Evolutionary conservation across 106 monocot species (phyloP).

Genomic region (Ottelia alismoides): DNA sequence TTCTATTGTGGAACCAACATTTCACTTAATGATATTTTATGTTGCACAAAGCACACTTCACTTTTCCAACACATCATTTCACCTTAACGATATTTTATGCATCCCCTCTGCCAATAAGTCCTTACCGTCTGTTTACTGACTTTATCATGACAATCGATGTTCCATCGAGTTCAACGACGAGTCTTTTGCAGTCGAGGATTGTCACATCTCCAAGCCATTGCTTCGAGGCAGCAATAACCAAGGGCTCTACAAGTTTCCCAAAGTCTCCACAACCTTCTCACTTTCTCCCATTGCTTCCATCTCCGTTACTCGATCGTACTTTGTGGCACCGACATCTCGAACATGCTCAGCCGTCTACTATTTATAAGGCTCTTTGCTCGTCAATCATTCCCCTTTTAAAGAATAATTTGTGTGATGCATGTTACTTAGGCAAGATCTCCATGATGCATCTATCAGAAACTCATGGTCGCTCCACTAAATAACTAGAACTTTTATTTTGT

Average conservation of each 20-base stretch:
- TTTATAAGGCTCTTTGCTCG: not conserved
- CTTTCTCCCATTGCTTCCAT: not conserved
- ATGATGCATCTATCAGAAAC: not conserved
- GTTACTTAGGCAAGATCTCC: not conserved
- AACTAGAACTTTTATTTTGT: conserved; percentile 1
- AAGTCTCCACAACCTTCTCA: not conserved
- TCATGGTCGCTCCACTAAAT: not conserved
- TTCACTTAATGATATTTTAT: not conserved
- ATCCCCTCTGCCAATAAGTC: not conserved
- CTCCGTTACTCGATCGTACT: not conserved
- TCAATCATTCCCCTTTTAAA: not conserved
- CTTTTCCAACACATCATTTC: not conserved
- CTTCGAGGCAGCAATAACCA: not conserved
- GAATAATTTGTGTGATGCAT: not conserved
- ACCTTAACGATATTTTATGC: not conserved
- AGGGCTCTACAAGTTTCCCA: not conserved
- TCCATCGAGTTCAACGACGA: not conserved
- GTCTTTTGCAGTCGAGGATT: not conserved
- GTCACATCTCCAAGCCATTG: not conserved
- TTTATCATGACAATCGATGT: not conserved
- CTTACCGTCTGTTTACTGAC: not conserved
- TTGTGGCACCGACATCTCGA: not conserved
- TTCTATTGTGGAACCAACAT: no score
- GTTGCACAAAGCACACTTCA: not conserved
- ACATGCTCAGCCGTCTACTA: not conserved